Base-by-base conservation (phyloP, 164 flowering plant species). In the Kingdonia uniflora region DNA sequence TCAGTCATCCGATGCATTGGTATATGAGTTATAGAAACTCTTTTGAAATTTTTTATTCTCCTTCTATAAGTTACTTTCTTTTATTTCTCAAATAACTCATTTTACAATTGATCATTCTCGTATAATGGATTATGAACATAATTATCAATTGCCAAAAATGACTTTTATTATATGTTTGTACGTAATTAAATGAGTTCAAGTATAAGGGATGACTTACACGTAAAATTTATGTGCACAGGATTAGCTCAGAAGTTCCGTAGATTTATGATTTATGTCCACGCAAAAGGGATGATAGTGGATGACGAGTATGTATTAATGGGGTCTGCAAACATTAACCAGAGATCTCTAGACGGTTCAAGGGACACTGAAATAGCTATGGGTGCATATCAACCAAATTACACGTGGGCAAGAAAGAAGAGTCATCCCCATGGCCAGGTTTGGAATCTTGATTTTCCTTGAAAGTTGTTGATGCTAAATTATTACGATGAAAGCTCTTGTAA, bases 291-390 rank as follows among this genome's bases (percentile, higher is more conserved):
- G 86, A 68, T 85, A 53, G 86, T 85, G 33, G 88, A 85, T 56
- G 86, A 82, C 48, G 88, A 82, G 58, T 85, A 76, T 54, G 81
- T 84, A n/a, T 51, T 82, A 14, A 50, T 85, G 57, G 88, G 94
- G 46, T 82, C 94, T 14, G 94, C 94, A 43, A 85, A 85, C 65
- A 82, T 85, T 17, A 85, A 85, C 66, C 86, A 82, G 58, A 71
- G 94, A 65, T 85, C 89, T 15, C 44, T 85, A 74, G 89, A 71
- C 44, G 89, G 94, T 62, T 76, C 89, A 57, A 75, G 89, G 60
- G 94, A 85, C 73, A 85, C 87, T 0, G 90, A 83, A 68, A 83
- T 83, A 42, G 87, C 95, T 1, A 85, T 81, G 85, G 90, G 95
- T 16, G 80, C 85, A n/a, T n/a, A n/a, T n/a, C n/a, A n/a, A n/a